A percentile compares a stretch with the other conserved stretches of the same genome.
These are phyloP conservation scores for Penicillium brasilianum DNA, from an alignment of 2,329 filamentous ascomycete species.

Conservation along the genomic window DNA sequence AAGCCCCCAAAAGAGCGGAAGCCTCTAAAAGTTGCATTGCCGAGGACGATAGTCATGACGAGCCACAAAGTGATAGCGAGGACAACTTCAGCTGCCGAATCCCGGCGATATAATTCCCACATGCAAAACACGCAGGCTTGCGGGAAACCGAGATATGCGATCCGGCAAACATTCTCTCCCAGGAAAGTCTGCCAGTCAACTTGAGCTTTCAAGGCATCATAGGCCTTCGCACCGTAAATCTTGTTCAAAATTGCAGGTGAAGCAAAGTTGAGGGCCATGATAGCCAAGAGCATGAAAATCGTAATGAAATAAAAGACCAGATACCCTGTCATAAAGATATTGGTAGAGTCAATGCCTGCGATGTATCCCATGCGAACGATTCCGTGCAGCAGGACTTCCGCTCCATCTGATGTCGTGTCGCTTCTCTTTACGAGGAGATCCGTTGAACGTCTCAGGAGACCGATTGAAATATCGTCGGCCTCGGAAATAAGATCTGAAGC, in stretches of 20 bases:
- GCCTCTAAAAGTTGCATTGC: not conserved
- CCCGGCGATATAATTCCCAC: not conserved
- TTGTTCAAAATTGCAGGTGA: not conserved
- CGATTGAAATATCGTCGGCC: not conserved
- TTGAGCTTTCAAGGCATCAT: not conserved
- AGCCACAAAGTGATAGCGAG: not conserved
- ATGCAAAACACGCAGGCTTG: not conserved
- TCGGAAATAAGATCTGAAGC: not conserved
- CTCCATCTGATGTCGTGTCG: not conserved
- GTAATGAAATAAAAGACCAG: not conserved
- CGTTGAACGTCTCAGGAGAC: not conserved
- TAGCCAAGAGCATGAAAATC: not conserved
- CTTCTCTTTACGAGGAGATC: not conserved
- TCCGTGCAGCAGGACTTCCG: not conserved
- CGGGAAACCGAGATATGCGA: not conserved
- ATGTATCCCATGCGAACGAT: not conserved
- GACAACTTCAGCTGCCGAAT: not conserved
- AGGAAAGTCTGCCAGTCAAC: not conserved
- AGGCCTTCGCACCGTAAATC: not conserved
- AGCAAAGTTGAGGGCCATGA: not conserved
- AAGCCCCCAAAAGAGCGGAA: not conserved
- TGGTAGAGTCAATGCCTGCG: not conserved
- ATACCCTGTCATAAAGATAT: slow-evolving; percentile 1
- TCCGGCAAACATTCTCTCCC: not conserved
- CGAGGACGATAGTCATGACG: not conserved